Conservation (phyloP, 2,329 filamentous ascomycete species). For the Ustilaginoidea virens region DNA sequence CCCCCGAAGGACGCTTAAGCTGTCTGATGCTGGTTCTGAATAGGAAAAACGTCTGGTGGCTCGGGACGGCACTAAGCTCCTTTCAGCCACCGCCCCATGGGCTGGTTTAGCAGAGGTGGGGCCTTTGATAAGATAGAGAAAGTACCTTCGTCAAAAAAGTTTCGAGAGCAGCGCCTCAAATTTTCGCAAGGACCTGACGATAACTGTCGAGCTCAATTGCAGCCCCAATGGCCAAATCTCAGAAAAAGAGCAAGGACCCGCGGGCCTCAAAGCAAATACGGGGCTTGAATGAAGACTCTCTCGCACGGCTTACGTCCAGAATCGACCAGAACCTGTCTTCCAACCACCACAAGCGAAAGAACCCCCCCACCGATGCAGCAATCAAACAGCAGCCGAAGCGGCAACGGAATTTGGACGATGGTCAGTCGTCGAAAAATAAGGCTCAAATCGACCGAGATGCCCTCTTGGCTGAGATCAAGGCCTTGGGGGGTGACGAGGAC, state of each 20-base stretch:
- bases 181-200: neutral
- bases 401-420: slow-evolving; percentile 17
- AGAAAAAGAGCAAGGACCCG: slow-evolving; percentile 21
- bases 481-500: slow-evolving; percentile 48
- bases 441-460: slow-evolving; percentile 17
- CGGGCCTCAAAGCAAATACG: slow-evolving; percentile 9
- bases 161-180: slow-evolving; percentile 1
- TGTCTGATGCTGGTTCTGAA: too few relatives aligned
- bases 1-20: too few relatives aligned
- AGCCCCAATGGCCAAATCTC: slow-evolving; percentile 18
- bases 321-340: slow-evolving; percentile 36
- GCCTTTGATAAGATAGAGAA: slow-evolving; percentile 9
- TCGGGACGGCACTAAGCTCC: too few relatives aligned
- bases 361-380: slow-evolving; percentile 19
- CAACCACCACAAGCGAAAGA: slow-evolving; percentile 29
- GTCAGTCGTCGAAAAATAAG: slow-evolving; percentile 10
- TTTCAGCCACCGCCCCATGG: too few relatives aligned
- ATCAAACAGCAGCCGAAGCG: slow-evolving; percentile 20
- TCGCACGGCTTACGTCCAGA: slow-evolving; percentile 38
- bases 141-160: slow-evolving; percentile 8
- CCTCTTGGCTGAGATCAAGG: slow-evolving; percentile 47
- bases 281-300: slow-evolving; percentile 31
- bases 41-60: too few relatives aligned
- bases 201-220: neutral
- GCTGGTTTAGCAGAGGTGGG: slow-evolving; percentile 2